phyloP scores from a whole-genome alignment of 2,329 filamentous ascomycete genomes.

The Thelonectria rubi region DNA sequence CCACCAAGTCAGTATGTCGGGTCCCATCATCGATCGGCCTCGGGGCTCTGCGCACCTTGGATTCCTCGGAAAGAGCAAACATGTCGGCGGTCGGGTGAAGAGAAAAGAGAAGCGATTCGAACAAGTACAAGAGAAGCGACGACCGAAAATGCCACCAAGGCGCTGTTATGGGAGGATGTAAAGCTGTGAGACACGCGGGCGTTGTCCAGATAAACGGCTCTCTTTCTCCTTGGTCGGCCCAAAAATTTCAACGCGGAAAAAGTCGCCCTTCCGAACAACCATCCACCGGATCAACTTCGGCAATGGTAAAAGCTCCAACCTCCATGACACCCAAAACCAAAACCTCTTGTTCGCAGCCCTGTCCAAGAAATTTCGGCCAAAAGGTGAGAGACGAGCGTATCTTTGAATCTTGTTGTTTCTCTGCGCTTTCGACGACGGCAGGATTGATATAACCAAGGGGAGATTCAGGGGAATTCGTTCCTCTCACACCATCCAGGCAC shows the following conservation, averaged over 20 bases:
- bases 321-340: conserved; percentile 27
- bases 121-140: conserved; percentile 1
- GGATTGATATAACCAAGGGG: neutral
- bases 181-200: conserved; percentile 29
- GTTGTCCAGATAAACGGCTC: neutral
- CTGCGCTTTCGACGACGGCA: conserved; percentile 7
- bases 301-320: conserved; percentile 24
- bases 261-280: conserved; percentile 34
- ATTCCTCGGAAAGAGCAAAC: conserved; percentile 89
- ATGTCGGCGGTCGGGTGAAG: conserved; percentile 51
- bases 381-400: conserved; percentile 13
- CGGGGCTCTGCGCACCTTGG: conserved; percentile 72
- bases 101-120: neutral
- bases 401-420: conserved; percentile 21
- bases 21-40: conserved; percentile 9
- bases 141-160: too few species aligned
- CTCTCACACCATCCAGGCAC: conserved; percentile 43
- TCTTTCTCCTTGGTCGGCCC: conserved; percentile 27
- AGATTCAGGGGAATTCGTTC: conserved; percentile 12
- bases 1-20: conserved; percentile 24
- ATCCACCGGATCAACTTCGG: conserved; percentile 45
- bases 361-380: conserved; percentile 41
- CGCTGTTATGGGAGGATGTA: conserved; percentile 20
- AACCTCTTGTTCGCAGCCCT: neutral
- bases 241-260: conserved; percentile 43